phyloP scores from a whole-genome alignment of 495 filamentous ascomycete genomes.

The Aspergillus ellipticus region DNA sequence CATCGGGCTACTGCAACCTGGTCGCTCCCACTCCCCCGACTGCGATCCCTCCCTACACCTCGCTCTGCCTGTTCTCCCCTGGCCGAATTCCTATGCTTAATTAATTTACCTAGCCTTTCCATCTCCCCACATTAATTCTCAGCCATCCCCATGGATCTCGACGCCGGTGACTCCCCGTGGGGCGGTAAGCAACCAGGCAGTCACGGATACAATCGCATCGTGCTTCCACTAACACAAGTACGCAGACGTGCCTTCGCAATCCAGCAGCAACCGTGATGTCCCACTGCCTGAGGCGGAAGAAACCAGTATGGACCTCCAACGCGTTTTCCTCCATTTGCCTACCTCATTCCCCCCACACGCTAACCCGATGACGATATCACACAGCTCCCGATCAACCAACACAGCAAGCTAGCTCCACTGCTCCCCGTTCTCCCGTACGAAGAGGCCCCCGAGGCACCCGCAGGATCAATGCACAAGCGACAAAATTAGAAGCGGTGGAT shows the following conservation, averaged over 20 bases:
- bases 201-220: slow-evolving; percentile 33
- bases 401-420: slow-evolving; percentile 30
- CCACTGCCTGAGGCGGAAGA: slow-evolving; percentile 26
- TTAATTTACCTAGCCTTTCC: slow-evolving; percentile 6
- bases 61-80: slow-evolving; percentile 13
- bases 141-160: slow-evolving; percentile 49
- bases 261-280: slow-evolving; percentile 30
- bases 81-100: not conserved
- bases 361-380: slow-evolving; percentile 30
- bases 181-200: slow-evolving; percentile 52
- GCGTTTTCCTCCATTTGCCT: slow-evolving; percentile 9
- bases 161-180: slow-evolving; percentile 67
- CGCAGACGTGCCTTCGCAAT: slow-evolving; percentile 58
- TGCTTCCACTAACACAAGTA: slow-evolving; percentile 20
- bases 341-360: slow-evolving; percentile 18
- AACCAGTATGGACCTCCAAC: slow-evolving; percentile 21
- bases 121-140: not conserved
- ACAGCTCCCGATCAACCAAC: slow-evolving; percentile 33
- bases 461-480: slow-evolving; percentile 76
- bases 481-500: slow-evolving; percentile 81
- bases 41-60: slow-evolving; percentile 19
- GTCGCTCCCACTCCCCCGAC: slow-evolving; percentile 24
- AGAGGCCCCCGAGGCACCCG: slow-evolving; percentile 59
- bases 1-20: slow-evolving; percentile 27
- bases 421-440: slow-evolving; percentile 45